Base-by-base conservation (phyloP, 2,329 filamentous ascomycete genomes). In the Thermothelomyces thermophilus region DNA sequence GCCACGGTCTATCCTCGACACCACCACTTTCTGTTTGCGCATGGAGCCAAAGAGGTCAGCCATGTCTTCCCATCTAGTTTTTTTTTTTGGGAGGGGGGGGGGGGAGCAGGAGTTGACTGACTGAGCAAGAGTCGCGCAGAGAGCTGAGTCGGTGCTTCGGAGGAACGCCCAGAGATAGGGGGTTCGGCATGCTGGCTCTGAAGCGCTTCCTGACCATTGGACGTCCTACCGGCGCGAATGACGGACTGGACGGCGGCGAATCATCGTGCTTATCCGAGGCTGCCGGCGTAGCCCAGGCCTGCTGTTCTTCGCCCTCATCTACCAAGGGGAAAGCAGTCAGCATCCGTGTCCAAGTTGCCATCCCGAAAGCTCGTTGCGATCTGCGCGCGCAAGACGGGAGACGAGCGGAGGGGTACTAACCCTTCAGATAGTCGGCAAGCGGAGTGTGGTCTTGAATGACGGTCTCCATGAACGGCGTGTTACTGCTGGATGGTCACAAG, bases 341-440 rank as follows among this genome's bases (percentile, higher is more conserved):
- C 20, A 22, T 31, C 42, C 42, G n/a, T n/a, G n/a, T 37, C 31
- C 34, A 51, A 28, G 39, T 41, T 35, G 45, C n/a, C 44, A 51
- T 44, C 39, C 20, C n/a, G 13, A 13, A 24, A 14, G 22, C 10
- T 9, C 13, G 9, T 33, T 28, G 28, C 10, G 14, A 5, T 41
- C 19, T n/a, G 26, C 24, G 24, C 10, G 16, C 46, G 34, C 48
- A 53, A 31, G 57, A 57, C 34, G 48, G 41, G 34, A 42, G 17
- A 35, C 13, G 8, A 40, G 40, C 26, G 36, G 44, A 35, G 44
- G 34, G 69, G 30, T 31, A 26, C 75, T 63, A 70, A 93, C 90
- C 90, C 81, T 90, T 84, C 61, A 96, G 82, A 72, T 93, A 93
- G 63, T 87, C 83, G 65, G 89, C 90, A 70, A 96, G 77, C 61